A percentile compares a stretch with the other conserved stretches of the same genome.
Evolutionary conservation across 208 protist species (phyloP).

Genomic region (Leishmania mexicana): DNA sequence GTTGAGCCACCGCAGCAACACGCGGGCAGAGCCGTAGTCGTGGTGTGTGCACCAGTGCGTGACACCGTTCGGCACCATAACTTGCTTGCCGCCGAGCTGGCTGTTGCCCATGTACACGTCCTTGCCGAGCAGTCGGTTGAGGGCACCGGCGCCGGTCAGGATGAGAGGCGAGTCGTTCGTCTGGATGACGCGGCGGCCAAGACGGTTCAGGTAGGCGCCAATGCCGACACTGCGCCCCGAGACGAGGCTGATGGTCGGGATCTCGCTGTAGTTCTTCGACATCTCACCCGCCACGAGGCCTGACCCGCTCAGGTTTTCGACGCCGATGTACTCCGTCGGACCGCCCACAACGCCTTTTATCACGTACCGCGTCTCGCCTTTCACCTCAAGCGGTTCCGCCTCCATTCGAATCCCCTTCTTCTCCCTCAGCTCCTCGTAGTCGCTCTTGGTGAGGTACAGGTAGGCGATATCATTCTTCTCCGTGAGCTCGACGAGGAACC

Average conservation of each 20-base stretch:
- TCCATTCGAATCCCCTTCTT: conserved; percentile 49
- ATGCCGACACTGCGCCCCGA: conserved; percentile 98
- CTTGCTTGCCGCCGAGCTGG: conserved; percentile 97
- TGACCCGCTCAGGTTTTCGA: conserved; percentile 98
- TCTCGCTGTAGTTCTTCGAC: conserved; percentile 95
- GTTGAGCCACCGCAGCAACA: conserved; percentile 89
- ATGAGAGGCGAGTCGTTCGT: conserved; percentile 94
- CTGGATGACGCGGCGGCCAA: conserved; percentile 97
- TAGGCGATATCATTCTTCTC: conserved; percentile 91
- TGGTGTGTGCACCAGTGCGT: conserved; percentile 89
- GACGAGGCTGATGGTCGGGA: conserved; percentile 97
- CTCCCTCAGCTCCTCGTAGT: conserved; percentile 76
- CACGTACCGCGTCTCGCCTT: conserved; percentile 79
- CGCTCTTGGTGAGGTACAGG: conserved; percentile 93
- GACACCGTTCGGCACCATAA: conserved; percentile 98
- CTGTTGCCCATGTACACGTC: conserved; percentile 97
- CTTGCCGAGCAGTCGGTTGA: conserved; percentile 95
- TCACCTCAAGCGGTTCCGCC: conserved; percentile 40
- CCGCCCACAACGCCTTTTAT: conserved; percentile 94
- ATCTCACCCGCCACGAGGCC: conserved; percentile 98
- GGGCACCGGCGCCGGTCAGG: conserved; percentile 93
- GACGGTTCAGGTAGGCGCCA: conserved; percentile 97
- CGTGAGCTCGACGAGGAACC: conserved; percentile 93
- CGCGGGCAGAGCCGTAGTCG: conserved; percentile 79
- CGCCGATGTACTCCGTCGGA: conserved; percentile 94